phyloP scores from a whole-genome alignment of 495 filamentous ascomycete genomes.

The Platismatia glauca region DNA sequence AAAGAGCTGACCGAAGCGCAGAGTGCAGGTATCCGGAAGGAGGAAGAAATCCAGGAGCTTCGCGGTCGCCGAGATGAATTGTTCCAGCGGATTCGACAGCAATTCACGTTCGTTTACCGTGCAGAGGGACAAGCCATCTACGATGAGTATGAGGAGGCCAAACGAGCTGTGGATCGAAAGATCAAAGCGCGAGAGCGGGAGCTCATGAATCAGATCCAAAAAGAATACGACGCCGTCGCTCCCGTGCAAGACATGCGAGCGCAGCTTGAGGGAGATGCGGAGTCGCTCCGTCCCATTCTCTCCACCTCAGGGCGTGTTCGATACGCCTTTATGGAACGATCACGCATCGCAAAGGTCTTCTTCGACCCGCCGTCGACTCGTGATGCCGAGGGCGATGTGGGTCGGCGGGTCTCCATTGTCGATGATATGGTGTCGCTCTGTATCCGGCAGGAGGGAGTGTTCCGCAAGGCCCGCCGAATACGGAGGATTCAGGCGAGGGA shows the following conservation, averaged over 20 bases:
- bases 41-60: conserved; percentile 15
- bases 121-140: conserved; percentile 5
- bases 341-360: conserved; percentile 1
- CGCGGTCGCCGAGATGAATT: background rate
- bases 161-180: background rate
- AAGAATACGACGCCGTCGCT: conserved; percentile 4
- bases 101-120: conserved; percentile 14
- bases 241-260: conserved; percentile 5
- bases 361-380: background rate
- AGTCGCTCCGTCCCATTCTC: background rate
- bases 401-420: background rate
- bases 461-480: background rate
- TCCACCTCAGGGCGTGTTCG: background rate
- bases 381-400: background rate
- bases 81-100: conserved; percentile 5
- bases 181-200: conserved; percentile 11
- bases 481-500: background rate
- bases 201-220: conserved; percentile 3
- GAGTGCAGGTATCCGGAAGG: background rate
- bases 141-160: conserved; percentile 1
- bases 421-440: conserved; percentile 9
- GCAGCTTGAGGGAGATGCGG: background rate
- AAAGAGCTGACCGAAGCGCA: conserved; percentile 10
- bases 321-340: conserved; percentile 1
- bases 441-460: background rate